These are phyloP conservation scores for Fonsecaea erecta DNA, from an alignment of 2,329 filamentous ascomycete species.

Conservation along the genomic window DNA sequence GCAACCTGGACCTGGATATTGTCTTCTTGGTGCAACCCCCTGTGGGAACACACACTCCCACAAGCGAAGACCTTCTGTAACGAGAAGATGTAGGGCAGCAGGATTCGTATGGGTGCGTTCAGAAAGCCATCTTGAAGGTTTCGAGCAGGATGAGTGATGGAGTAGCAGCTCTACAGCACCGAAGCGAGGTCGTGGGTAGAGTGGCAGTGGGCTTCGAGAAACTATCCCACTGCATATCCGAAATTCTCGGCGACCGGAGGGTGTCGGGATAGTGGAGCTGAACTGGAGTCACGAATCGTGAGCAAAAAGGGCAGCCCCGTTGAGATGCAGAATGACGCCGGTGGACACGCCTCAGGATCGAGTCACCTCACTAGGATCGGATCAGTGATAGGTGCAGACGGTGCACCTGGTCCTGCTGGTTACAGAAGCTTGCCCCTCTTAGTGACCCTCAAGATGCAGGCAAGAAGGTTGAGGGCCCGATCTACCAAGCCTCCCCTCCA, in stretches of 20 bases:
- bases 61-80: constrained; percentile 11
- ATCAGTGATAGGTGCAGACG: background rate
- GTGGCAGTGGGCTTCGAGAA: background rate
- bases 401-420: background rate
- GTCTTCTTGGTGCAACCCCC: background rate
- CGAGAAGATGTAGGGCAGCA: background rate
- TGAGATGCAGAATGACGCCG: constrained; percentile 1
- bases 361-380: background rate
- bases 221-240: constrained; percentile 13
- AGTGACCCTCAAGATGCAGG: background rate
- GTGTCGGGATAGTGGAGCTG: constrained; percentile 8
- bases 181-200: constrained; percentile 1
- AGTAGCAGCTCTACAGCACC: background rate
- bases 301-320: background rate
- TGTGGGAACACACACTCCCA: background rate
- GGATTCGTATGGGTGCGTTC: background rate
- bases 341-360: background rate
- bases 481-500: background rate
- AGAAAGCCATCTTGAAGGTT: background rate
- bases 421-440: background rate
- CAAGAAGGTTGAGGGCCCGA: background rate
- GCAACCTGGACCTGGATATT: background rate
- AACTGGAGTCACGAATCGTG: background rate
- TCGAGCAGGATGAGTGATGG: background rate
- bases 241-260: constrained; percentile 16